These are phyloP conservation scores for Sanghuangporus weigelae DNA, from an alignment of 1,284 basidiomycete species.

Conservation along the genomic window DNA sequence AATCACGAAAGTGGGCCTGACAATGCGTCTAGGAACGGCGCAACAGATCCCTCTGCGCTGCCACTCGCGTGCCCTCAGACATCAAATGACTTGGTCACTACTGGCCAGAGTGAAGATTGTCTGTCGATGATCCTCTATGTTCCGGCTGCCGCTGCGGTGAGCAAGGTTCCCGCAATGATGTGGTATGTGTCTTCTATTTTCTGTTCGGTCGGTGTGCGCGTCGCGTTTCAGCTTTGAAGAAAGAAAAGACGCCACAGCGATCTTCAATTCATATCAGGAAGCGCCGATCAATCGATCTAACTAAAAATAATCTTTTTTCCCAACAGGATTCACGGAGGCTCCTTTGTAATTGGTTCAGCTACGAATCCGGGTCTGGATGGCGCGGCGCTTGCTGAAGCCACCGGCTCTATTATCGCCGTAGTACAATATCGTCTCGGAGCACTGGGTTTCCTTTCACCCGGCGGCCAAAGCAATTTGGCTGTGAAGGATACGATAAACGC, in stretches of 20 bases:
- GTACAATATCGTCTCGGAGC: slow-evolving; percentile 83
- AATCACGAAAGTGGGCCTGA: not conserved
- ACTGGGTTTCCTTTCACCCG: slow-evolving; percentile 70
- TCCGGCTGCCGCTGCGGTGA: slow-evolving; percentile 37
- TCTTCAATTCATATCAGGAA: not conserved
- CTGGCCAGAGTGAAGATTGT: slow-evolving; percentile 65
- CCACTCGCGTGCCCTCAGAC: slow-evolving; percentile 74
- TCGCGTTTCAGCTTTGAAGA: not conserved
- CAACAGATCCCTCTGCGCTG: slow-evolving; percentile 45
- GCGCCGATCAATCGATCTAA: not conserved
- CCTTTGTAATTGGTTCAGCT: slow-evolving; percentile 69
- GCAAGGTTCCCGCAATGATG: slow-evolving; percentile 48
- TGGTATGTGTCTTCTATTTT: slow-evolving; percentile 42
- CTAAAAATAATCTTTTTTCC: not conserved
- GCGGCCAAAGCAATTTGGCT: slow-evolving; percentile 63
- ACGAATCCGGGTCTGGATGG: slow-evolving; percentile 76
- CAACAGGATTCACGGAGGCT: slow-evolving; percentile 84
- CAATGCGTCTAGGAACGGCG: slow-evolving; percentile 38
- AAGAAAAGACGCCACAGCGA: not conserved
- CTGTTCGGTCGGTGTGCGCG: not conserved
- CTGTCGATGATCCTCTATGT: slow-evolving; percentile 72
- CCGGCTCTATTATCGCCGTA: slow-evolving; percentile 78
- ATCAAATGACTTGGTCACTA: slow-evolving; percentile 36
- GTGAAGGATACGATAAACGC: slow-evolving; percentile 67
- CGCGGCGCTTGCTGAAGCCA: slow-evolving; percentile 63